These are phyloP conservation scores for Cercospora janseana DNA, from an alignment of 2,329 filamentous ascomycete species.

Conservation along the genomic window DNA sequence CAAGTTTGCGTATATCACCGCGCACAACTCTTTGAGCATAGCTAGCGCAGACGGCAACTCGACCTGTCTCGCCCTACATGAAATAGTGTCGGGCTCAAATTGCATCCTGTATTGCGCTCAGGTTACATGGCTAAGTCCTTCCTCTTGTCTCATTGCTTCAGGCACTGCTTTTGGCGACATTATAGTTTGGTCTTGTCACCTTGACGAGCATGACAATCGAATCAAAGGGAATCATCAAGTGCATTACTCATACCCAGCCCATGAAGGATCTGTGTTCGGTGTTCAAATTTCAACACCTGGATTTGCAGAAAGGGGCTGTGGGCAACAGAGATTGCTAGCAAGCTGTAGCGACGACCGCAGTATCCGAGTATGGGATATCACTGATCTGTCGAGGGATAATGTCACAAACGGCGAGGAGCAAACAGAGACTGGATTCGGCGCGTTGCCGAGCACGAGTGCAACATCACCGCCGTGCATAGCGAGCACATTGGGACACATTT, in stretches of 20 bases:
- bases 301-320: slow-evolving; percentile 40
- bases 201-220: not conserved
- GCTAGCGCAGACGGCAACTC: not conserved
- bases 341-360: slow-evolving; percentile 96
- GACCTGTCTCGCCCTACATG: slow-evolving; percentile 11
- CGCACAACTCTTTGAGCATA: slow-evolving; percentile 75
- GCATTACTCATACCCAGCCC: slow-evolving; percentile 61
- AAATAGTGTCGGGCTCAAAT: slow-evolving; percentile 62
- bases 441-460: slow-evolving; percentile 37
- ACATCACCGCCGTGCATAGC: slow-evolving; percentile 54
- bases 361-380: slow-evolving; percentile 82
- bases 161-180: slow-evolving; percentile 96
- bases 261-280: slow-evolving; percentile 92
- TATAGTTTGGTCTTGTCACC: slow-evolving; percentile 74
- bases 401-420: slow-evolving; percentile 28
- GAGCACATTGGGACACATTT: slow-evolving; percentile 78
- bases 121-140: slow-evolving; percentile 59
- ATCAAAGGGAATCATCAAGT: slow-evolving; percentile 40
- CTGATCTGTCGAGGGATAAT: slow-evolving; percentile 45
- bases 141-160: slow-evolving; percentile 70
- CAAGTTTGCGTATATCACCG: slow-evolving; percentile 66
- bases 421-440: slow-evolving; percentile 49
- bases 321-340: slow-evolving; percentile 63
- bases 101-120: slow-evolving; percentile 87
- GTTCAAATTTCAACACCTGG: slow-evolving; percentile 67